phyloP scores from a whole-genome alignment of 495 filamentous ascomycete species.

The Hypoxylon crocopeplum region DNA sequence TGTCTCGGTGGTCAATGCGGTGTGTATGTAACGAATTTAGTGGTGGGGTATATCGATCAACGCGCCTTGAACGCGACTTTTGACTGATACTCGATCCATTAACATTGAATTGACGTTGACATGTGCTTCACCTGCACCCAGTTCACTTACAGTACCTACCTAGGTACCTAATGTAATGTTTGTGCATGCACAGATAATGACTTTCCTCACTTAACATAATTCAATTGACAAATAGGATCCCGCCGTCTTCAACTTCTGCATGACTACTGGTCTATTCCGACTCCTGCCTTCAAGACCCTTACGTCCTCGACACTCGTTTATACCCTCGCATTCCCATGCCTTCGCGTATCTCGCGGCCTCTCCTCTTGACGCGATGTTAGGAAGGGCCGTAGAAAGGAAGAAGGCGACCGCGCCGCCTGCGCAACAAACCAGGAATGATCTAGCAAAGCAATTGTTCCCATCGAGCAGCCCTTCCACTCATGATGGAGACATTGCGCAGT shows the following conservation, averaged over 20 bases:
- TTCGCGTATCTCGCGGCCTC: constrained; percentile 17
- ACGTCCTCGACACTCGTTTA: constrained; percentile 21
- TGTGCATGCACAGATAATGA: too few species aligned
- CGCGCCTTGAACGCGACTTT: background rate
- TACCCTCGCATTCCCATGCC: constrained; percentile 14
- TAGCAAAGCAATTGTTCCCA: constrained; percentile 55
- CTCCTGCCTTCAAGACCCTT: constrained; percentile 32
- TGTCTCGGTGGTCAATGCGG: too few species aligned
- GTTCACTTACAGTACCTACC: background rate
- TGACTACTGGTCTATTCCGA: constrained; percentile 37
- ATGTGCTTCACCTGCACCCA: background rate
- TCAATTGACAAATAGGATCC: background rate
- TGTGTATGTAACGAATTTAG: too few species aligned
- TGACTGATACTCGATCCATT: background rate
- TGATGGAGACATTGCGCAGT: constrained; percentile 42
- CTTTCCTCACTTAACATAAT: background rate
- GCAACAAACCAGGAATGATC: constrained; percentile 27
- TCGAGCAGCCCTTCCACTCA: constrained; percentile 55
- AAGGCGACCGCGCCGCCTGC: constrained; percentile 36
- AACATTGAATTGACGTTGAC: background rate
- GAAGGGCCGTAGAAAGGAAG: constrained; percentile 42
- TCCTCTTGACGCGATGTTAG: constrained; percentile 48
- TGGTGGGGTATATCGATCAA: background rate
- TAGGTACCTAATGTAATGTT: too few species aligned
- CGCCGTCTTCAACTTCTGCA: constrained; percentile 19